Percentiles rank a stretch among this genome's conserved stretches.
phyloP scores from a whole-genome alignment of 2,329 filamentous ascomycete genomes.

The Dryadomyces sulphureus region DNA sequence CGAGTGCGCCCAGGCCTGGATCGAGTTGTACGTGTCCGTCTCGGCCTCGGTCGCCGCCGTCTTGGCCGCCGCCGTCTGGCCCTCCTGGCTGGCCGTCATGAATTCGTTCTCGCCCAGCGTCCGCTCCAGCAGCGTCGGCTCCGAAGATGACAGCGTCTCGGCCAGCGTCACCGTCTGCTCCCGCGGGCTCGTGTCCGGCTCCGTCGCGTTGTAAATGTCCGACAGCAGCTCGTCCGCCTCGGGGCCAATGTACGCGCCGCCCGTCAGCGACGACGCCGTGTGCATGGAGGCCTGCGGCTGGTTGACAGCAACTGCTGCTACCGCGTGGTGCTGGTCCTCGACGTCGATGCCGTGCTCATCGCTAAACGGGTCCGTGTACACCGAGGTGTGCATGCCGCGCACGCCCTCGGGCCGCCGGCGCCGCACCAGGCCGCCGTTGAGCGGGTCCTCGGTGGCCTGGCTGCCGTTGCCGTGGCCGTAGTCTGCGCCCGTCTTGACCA shows the following conservation, averaged over 20 bases:
- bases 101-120: constrained; percentile 27
- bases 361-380: constrained; percentile 44
- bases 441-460: constrained; percentile 4
- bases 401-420: constrained; percentile 31
- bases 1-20: constrained; percentile 49
- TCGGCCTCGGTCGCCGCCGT: constrained; percentile 21
- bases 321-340: constrained; percentile 23
- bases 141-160: neutral
- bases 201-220: constrained; percentile 25
- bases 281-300: neutral
- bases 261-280: constrained; percentile 12
- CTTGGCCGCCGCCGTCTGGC: constrained; percentile 21
- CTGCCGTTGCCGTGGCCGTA: constrained; percentile 13
- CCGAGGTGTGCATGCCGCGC: constrained; percentile 28
- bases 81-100: constrained; percentile 35
- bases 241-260: constrained; percentile 24
- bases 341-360: constrained; percentile 40
- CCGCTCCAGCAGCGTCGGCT: constrained; percentile 17
- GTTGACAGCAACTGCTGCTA: no score
- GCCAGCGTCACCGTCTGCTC: neutral
- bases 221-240: constrained; percentile 32
- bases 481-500: constrained; percentile 43
- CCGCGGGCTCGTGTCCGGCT: neutral
- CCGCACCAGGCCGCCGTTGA: constrained; percentile 30
- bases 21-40: constrained; percentile 42